Percentiles rank a stretch among this genome's conserved stretches.
These are phyloP conservation scores for Alisma plantagoaquatica DNA, from an alignment of 106 monocot genomes.

Conservation along the genomic window DNA sequence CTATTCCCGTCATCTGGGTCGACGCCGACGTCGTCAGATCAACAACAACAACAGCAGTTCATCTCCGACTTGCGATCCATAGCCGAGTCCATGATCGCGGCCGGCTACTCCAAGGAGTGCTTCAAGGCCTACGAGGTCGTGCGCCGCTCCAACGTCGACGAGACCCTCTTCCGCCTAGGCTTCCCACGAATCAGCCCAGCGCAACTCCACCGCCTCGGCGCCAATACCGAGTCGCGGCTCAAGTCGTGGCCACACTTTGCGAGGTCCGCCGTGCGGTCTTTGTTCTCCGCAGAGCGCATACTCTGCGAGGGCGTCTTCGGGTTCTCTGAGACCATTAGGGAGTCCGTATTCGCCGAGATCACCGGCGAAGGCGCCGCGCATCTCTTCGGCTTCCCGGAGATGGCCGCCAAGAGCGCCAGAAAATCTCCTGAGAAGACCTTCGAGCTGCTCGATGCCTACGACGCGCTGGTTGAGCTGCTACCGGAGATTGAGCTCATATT, in stretches of 20 bases:
- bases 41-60: slow-evolving; percentile 2
- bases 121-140: slow-evolving; percentile 25
- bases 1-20: neutral
- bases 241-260: slow-evolving; percentile 30
- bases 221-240: slow-evolving; percentile 26
- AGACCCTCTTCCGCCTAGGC: slow-evolving; percentile 38
- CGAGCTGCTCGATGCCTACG: slow-evolving; percentile 43
- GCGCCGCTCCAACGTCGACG: slow-evolving; percentile 43
- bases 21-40: neutral
- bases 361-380: slow-evolving; percentile 21
- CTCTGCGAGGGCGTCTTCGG: slow-evolving; percentile 40
- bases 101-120: slow-evolving; percentile 53
- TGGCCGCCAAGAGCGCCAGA: slow-evolving; percentile 17
- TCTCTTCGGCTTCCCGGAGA: slow-evolving; percentile 36
- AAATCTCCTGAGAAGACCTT: slow-evolving; percentile 46
- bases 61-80: slow-evolving; percentile 20
- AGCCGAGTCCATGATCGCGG: slow-evolving; percentile 40
- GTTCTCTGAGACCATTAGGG: slow-evolving; percentile 18
- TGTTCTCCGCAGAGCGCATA: slow-evolving; percentile 42
- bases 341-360: slow-evolving; percentile 33
- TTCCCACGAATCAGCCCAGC: slow-evolving; percentile 13
- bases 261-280: slow-evolving; percentile 13
- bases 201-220: slow-evolving; percentile 40
- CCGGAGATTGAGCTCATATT: slow-evolving; percentile 32
- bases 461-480: slow-evolving; percentile 15